Conservation (phyloP, 129 eudicot genomes). For the Flaveria linearis region DNA sequence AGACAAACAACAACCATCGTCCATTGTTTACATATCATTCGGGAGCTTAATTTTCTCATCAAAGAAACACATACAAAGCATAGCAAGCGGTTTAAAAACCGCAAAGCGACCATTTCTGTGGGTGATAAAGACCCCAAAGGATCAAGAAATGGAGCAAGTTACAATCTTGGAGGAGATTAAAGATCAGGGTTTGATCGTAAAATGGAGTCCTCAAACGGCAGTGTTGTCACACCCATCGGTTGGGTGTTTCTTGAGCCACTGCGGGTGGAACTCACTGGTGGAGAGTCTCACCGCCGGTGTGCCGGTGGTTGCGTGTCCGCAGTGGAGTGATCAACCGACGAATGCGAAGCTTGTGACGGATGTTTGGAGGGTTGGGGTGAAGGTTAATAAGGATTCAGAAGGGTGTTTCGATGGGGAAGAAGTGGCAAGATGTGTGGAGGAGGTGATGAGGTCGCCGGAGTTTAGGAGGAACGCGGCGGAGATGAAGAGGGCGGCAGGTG, state of each 20-base stretch:
- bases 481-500: conserved; percentile 37
- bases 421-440: conserved; percentile 40
- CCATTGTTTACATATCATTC: conserved; percentile 54
- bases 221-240: conserved; percentile 43
- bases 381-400: conserved; percentile 24
- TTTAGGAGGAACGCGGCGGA: conserved; percentile 38
- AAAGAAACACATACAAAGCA: conserved; percentile 28
- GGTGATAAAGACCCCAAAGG: conserved; percentile 35
- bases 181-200: conserved; percentile 41
- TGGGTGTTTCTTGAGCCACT: conserved; percentile 54
- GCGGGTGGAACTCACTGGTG: conserved; percentile 57
- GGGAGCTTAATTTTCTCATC: conserved; percentile 38
- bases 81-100: conserved; percentile 28
- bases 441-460: conserved; percentile 40
- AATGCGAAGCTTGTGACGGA: conserved; percentile 48
- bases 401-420: conserved; percentile 36
- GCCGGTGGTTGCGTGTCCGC: conserved; percentile 53
- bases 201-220: conserved; percentile 48
- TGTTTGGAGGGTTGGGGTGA: conserved; percentile 40
- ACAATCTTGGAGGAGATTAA: conserved; percentile 29
- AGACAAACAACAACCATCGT: conserved; percentile 25
- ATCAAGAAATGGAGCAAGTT: background rate
- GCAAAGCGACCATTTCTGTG: conserved; percentile 41
- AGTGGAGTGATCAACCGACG: conserved; percentile 58
- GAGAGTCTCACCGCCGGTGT: conserved; percentile 48